Evolutionary conservation across 2,329 filamentous ascomycete species (phyloP), one percentile per base, ranked within the genome.

Genomic region (Pseudofabraea citricarpa): DNA sequence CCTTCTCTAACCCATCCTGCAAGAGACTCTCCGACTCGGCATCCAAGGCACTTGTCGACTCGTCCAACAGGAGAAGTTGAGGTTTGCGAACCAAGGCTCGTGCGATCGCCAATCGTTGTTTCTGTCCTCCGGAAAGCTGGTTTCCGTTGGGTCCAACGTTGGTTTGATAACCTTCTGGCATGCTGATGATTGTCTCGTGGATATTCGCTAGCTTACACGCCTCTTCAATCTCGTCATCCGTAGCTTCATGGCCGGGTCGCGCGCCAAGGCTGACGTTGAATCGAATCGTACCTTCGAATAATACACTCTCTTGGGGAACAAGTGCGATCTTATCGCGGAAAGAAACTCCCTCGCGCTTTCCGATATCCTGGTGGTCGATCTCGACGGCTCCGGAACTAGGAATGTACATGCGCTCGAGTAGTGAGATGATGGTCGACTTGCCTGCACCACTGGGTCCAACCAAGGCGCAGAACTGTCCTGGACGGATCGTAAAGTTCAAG

Each of bases 91-190:
- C 88, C 44, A 96, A 79, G 29, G 90, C 90, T 57, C 90, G 77
- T 6, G 91, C 90, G 64, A 97, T 96, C 10, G 91, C 90, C 59
- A 97, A 93, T 55, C 93, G 87, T 66, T 97, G 93, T 65, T 96
- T 95, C 66, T 98, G 93, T 24, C 93, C 93, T 62, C 93, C 93
- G 43, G 88, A 95, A 8, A 98, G 74, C 41, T 96, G 69, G 61
- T 95, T 94, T 7, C 91, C 93, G 50, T 90, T 84, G 64, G 96
- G 89, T 44, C 93, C 93, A n/a, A 97, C 91, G 52, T 94, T 83
- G 0, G 93, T 97, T 52, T 95, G 79, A 57, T 97, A 97, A 2
- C 86, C 86, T 53, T 97, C 86, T 0, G 91, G 90, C 1, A 97
- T 75, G 10, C 74, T 67, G 5, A 72, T 77, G 52, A 97, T 84